Percentiles rank a stretch among this genome's conserved stretches.
These are phyloP conservation scores for Ceratocystis cubensis DNA, from an alignment of 2,329 filamentous ascomycete genomes.

Conservation along the genomic window DNA sequence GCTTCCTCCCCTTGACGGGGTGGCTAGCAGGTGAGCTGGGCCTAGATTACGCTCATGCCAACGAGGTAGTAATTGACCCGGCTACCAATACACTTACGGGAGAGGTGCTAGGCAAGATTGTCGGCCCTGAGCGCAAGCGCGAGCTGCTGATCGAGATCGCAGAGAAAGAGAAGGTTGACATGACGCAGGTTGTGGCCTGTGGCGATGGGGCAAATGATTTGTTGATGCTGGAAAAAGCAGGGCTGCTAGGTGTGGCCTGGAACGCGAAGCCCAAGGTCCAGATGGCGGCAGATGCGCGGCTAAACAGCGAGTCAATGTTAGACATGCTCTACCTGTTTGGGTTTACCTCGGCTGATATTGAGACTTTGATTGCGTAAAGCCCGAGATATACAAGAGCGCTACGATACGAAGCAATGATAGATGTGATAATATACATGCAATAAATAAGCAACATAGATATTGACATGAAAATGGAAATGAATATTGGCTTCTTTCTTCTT, in stretches of 20 bases:
- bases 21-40: slow-evolving; percentile 75
- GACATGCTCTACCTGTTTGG: slow-evolving; percentile 67
- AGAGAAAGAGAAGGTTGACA: slow-evolving; percentile 48
- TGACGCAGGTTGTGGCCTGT: slow-evolving; percentile 58
- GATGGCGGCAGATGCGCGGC: slow-evolving; percentile 56
- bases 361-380: slow-evolving; percentile 31
- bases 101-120: slow-evolving; percentile 57
- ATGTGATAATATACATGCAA: background rate
- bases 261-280: slow-evolving; percentile 76
- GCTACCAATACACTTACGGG: slow-evolving; percentile 50
- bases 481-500: too few species aligned
- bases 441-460: background rate
- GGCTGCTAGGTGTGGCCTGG: slow-evolving; percentile 61
- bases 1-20: slow-evolving; percentile 75
- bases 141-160: slow-evolving; percentile 61
- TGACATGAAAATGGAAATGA: too few species aligned
- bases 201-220: slow-evolving; percentile 77
- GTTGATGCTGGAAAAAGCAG: slow-evolving; percentile 63
- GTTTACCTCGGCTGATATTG: slow-evolving; percentile 52
- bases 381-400: background rate
- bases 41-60: slow-evolving; percentile 79
- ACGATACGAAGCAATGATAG: slow-evolving; percentile 1
- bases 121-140: slow-evolving; percentile 63
- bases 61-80: slow-evolving; percentile 59
- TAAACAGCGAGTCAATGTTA: slow-evolving; percentile 58